A percentile compares a stretch with the other conserved stretches of the same genome.
These are phyloP conservation scores for Talaromyces rugulosus DNA, from an alignment of 2,329 filamentous ascomycete genomes.

Conservation along the genomic window DNA sequence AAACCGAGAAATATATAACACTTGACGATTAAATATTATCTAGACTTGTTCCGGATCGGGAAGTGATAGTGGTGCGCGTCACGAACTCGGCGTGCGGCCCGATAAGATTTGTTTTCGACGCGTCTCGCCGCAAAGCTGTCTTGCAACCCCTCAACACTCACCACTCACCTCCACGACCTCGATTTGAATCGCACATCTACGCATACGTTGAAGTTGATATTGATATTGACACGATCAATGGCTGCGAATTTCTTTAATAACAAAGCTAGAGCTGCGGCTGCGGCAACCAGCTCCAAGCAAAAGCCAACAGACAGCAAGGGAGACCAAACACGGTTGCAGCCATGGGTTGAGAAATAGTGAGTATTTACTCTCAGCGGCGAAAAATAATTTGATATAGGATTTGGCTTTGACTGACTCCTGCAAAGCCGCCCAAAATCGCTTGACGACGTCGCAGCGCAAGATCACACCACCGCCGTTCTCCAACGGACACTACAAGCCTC, in stretches of 20 bases:
- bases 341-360: constrained; percentile 99
- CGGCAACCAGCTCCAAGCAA: constrained; percentile 62
- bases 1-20: neutral
- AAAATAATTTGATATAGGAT: neutral
- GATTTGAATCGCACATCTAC: neutral
- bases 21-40: neutral
- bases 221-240: constrained; percentile 21
- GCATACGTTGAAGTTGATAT: neutral
- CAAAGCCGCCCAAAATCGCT: constrained; percentile 85
- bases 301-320: constrained; percentile 62
- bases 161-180: neutral
- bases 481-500: constrained; percentile 90
- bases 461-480: constrained; percentile 91
- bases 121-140: constrained; percentile 6
- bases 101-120: constrained; percentile 5
- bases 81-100: neutral
- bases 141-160: neutral
- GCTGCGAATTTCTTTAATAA: constrained; percentile 94
- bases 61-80: constrained; percentile 8
- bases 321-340: constrained; percentile 66
- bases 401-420: neutral
- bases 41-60: neutral
- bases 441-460: constrained; percentile 92
- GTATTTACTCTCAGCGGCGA: constrained; percentile 8
- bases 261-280: constrained; percentile 67